Percentiles rank a stretch among this genome's conserved stretches.
These are phyloP conservation scores for Colletotrichum incanum DNA, from an alignment of 2,329 filamentous ascomycete genomes.

Conservation along the genomic window DNA sequence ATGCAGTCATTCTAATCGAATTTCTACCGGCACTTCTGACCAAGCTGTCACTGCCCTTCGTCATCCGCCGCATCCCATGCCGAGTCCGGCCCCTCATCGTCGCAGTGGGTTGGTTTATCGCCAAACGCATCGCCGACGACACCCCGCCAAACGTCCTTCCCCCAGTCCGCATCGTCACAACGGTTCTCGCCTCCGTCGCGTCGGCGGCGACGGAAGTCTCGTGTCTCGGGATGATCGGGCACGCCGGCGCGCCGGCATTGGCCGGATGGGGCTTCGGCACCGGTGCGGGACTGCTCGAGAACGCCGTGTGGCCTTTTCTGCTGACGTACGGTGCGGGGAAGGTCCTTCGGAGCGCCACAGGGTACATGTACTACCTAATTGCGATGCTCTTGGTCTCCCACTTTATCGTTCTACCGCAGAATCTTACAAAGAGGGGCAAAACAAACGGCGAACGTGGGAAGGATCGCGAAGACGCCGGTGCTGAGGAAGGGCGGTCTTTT, in stretches of 20 bases:
- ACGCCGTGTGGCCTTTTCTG: conserved; percentile 50
- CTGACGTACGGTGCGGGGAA: conserved; percentile 49
- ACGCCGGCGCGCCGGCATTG: conserved; percentile 51
- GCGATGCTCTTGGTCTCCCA: conserved; percentile 49
- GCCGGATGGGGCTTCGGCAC: conserved; percentile 55
- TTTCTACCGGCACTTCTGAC: conserved; percentile 49
- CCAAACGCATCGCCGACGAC: conserved; percentile 47
- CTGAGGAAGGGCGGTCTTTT: conserved; percentile 35
- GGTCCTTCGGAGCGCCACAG: conserved; percentile 49
- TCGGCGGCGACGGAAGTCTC: conserved; percentile 53
- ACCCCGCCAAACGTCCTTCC: conserved; percentile 55
- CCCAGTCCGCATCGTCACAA: conserved; percentile 49
- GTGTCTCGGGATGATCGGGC: conserved; percentile 50
- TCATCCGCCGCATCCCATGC: conserved; percentile 48
- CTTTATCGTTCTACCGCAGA: conserved; percentile 49
- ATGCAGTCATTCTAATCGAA: conserved; percentile 52
- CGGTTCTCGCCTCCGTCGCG: conserved; percentile 49
- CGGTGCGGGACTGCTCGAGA: conserved; percentile 50
- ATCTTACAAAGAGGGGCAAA: not conserved
- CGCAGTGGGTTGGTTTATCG: conserved; percentile 49
- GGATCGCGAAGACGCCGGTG: conserved; percentile 22
- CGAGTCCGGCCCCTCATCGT: conserved; percentile 49
- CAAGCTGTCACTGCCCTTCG: conserved; percentile 50
- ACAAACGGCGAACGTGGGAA: conserved; percentile 44
- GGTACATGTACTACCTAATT: conserved; percentile 48